Base-by-base conservation (phyloP, 805 yeast genomes). In the Tetrapisispora pingtungensis region DNA sequence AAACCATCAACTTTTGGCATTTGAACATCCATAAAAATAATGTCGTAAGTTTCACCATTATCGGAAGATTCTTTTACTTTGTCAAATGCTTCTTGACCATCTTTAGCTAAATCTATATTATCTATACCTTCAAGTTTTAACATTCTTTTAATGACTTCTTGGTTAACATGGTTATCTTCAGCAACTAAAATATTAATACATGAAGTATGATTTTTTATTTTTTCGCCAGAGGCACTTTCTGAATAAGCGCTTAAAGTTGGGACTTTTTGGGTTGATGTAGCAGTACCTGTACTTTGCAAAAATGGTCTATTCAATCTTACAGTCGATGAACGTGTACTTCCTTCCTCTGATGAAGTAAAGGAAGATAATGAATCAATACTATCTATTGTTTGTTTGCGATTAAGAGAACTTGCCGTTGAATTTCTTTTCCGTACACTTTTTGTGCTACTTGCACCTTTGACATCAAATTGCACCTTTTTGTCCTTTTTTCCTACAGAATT, bases 11-110 rank as follows among this genome's bases (percentile, higher is more conserved):
- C 71, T 55, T 78, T 80, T 5, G 97, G 97, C 97, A 89, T 90
- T 65, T 90, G 97, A 41, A 90, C 94, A 64, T 90, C 98, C 98
- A 90, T 90, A 58, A 90, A 85, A 1, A 93, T 77, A 43, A 93
- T 65, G 59, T 87, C 93, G 60, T 72, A 88, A n/a, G 59, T 55
- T 12, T 66, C 67, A 14, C 63, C 63, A 2, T 62, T 56, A 1
- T 62, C 71, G 19, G 66, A 54, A 1, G 80, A 66, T 27, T 69
- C 71, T 48, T 75, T 70, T 3, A 86, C 79, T 42, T 73, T 67
- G 10, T 78, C 80, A 35, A 89, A 77, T 0, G 97, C 97, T 48
- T 89, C 96, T 30, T 77, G 77, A 18, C 98, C 98, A 64, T 93
- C 95, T 51, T 83, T 78, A 0, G 96, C 97, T 59, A 90, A 67